Conservation (phyloP, 176 grass and related monocot species). For the Eragrostis curvula region DNA sequence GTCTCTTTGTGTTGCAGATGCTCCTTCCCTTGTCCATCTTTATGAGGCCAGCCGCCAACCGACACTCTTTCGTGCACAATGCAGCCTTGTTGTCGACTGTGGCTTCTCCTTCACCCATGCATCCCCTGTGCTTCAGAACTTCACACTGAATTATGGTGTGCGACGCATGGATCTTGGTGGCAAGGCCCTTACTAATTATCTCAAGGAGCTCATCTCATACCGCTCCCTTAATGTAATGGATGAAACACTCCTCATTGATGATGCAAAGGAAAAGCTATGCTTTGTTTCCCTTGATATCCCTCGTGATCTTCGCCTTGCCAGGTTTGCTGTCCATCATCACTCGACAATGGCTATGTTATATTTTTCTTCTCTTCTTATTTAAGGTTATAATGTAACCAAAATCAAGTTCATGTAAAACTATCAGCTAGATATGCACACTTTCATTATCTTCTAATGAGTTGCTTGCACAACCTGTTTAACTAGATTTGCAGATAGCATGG, state of each 20-base stretch:
- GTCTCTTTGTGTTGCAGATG: constrained; percentile 78
- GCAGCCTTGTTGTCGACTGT: constrained; percentile 90
- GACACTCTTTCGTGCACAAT: constrained; percentile 40
- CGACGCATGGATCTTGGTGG: constrained; percentile 88
- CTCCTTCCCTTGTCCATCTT: constrained; percentile 86
- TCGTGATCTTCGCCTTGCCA: constrained; percentile 74
- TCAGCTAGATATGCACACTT: too few species aligned
- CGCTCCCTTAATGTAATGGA: constrained; percentile 95
- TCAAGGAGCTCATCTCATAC: constrained; percentile 94
- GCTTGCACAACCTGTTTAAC: too few species aligned
- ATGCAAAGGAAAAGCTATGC: constrained; percentile 96
- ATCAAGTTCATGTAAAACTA: too few species aligned
- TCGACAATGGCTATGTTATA: neutral
- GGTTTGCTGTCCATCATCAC: constrained; percentile 42
- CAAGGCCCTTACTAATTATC: constrained; percentile 92
- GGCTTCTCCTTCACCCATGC: constrained; percentile 97
- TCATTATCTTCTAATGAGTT: too few species aligned
- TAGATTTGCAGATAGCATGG: too few species aligned
- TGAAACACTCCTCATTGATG: constrained; percentile 89
- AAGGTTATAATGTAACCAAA: too few species aligned
- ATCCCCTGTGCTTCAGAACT: constrained; percentile 83
- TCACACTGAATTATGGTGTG: constrained; percentile 86
- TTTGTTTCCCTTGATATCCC: constrained; percentile 89
- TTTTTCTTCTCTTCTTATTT: neutral
- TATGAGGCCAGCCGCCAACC: constrained; percentile 73